Percentiles rank a stretch among this genome's conserved stretches.
These are phyloP conservation scores for Colletotrichum truncatum DNA, from an alignment of 2,329 filamentous ascomycete genomes.

Conservation along the genomic window DNA sequence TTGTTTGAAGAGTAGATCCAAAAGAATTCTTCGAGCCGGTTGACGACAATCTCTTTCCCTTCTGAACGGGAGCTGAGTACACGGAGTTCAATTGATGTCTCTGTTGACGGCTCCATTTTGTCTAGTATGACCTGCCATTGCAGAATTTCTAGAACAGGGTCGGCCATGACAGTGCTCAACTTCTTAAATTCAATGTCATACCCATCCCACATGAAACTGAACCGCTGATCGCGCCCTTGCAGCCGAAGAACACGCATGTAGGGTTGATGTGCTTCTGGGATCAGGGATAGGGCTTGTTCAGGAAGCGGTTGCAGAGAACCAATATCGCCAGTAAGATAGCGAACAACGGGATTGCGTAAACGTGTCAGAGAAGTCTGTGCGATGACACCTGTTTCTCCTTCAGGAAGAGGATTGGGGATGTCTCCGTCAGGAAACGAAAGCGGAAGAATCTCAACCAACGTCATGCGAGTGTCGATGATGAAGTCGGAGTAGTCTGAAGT, in stretches of 20 bases:
- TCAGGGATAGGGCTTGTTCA: neutral
- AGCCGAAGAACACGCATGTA: conserved; percentile 47
- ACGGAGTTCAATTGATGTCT: neutral
- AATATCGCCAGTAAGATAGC: conserved; percentile 53
- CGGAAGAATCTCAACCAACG: conserved; percentile 48
- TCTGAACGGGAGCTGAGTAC: neutral
- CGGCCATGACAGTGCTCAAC: conserved; percentile 36
- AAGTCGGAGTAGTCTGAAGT: conserved; percentile 40
- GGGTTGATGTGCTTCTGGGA: conserved; percentile 35
- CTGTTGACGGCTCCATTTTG: conserved; percentile 33
- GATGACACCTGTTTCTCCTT: conserved; percentile 47
- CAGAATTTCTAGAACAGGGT: conserved; percentile 40
- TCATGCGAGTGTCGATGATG: conserved; percentile 46
- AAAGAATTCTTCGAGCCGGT: neutral
- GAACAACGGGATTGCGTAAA: conserved; percentile 51
- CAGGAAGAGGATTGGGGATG: conserved; percentile 32
- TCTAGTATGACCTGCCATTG: conserved; percentile 53
- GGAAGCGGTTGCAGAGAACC: conserved; percentile 49
- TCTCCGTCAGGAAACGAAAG: conserved; percentile 28
- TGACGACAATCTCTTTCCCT: neutral
- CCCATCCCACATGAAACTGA: conserved; percentile 53
- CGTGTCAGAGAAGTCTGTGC: conserved; percentile 52
- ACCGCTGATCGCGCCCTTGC: conserved; percentile 49
- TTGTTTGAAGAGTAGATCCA: neutral
- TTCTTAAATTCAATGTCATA: conserved; percentile 47